Percentiles rank a stretch among this genome's conserved stretches.
Evolutionary conservation across 495 filamentous ascomycete species (phyloP).

Genomic region (Emericellopsis terricola): DNA sequence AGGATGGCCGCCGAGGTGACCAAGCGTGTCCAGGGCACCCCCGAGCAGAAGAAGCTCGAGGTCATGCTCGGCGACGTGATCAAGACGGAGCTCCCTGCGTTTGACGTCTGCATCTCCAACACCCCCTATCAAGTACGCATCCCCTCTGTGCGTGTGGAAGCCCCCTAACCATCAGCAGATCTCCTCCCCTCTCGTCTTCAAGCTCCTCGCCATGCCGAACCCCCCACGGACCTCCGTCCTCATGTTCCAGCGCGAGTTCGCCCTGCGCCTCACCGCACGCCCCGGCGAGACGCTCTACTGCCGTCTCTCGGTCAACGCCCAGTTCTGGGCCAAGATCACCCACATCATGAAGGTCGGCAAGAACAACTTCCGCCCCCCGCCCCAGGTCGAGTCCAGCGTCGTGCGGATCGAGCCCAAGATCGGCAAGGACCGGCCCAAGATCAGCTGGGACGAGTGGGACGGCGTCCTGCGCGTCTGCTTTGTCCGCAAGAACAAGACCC

Average conservation of each 20-base stretch:
- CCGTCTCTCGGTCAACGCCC: constrained; percentile 73
- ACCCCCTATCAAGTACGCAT: constrained; percentile 50
- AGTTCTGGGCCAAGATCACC: constrained; percentile 80
- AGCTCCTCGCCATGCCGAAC: constrained; percentile 57
- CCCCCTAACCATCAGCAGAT: constrained; percentile 31
- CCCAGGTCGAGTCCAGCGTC: constrained; percentile 77
- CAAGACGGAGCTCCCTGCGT: constrained; percentile 68
- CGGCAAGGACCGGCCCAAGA: constrained; percentile 52
- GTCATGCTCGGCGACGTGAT: constrained; percentile 86
- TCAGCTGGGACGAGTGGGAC: constrained; percentile 91
- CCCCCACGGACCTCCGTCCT: constrained; percentile 64
- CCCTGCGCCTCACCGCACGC: constrained; percentile 32
- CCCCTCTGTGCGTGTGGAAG: not conserved
- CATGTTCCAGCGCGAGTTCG: constrained; percentile 47
- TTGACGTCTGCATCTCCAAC: constrained; percentile 85
- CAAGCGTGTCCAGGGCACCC: constrained; percentile 78
- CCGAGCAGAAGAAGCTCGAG: constrained; percentile 61
- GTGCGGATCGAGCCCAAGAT: constrained; percentile 58
- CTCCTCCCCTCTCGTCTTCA: constrained; percentile 79
- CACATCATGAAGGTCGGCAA: constrained; percentile 70
- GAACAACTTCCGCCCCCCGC: constrained; percentile 91
- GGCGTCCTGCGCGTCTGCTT: constrained; percentile 74
- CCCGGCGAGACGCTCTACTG: constrained; percentile 74
- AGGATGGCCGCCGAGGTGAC: constrained; percentile 94
- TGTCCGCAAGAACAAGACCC: constrained; percentile 41